Evolutionary conservation across 306 rosid genomes (phyloP), one percentile per base, ranked within the genome.

Genomic region (Quercus bicolor): DNA sequence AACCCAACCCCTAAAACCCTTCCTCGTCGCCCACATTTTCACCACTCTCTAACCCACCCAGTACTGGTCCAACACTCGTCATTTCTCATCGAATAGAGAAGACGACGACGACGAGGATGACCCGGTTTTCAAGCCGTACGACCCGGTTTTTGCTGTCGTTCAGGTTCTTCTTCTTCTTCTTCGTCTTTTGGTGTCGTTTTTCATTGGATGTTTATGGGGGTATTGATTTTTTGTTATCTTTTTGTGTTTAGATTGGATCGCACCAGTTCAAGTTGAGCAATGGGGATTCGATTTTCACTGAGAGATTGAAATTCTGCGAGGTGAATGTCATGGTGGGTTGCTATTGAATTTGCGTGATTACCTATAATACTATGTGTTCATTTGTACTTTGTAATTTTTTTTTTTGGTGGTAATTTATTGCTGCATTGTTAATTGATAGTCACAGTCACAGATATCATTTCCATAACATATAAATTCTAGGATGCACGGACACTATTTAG

Each of bases 231-330:
- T 20, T 7, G 52, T 31, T 21, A 15, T 51, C 8, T 60, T 26
- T 2, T 54, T 69, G 70, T 65, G 71, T 37, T 68, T 79, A 93
- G 98, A 80, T 93, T 83, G 98, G 99, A 56, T 95, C 98, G 15
- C 98, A 95, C 78, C 98, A 95, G 86, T 93, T 93, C 83, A 93
- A 95, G 89, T 93, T 90, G 60, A 90, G 99, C 88, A 96, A 93
- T 16, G 78, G 96, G 79, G 96, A 96, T 80, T 79, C 89, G 86
- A 84, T 93, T 90, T 93, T 91, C 87, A 87, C 97, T 0, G 98
- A 96, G 62, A 90, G 93, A 66, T 81, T 91, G 89, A 96, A 96
- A 55, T 91, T 93, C 75, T 91, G 98, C 18, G 93, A 96, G 54
- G 97, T 91, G 40, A 96, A 96, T 84, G 98, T 91, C 64, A 91